Evolutionary conservation across 1,284 basidiomycete species (phyloP), one percentile per base, ranked within the genome.

Genomic region (Puccinia polysora): DNA sequence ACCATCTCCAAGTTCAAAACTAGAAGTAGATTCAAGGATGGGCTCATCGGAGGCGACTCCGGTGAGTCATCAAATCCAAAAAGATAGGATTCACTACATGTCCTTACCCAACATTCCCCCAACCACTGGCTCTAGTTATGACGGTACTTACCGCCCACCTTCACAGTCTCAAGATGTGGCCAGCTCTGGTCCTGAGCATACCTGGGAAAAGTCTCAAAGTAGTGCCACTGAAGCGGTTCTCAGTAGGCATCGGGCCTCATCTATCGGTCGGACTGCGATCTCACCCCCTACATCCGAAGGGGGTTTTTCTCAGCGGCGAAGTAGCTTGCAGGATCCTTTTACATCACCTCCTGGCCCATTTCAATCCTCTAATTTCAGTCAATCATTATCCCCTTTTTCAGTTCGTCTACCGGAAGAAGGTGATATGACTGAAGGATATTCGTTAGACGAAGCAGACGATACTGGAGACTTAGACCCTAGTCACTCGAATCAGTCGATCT

Each of bases 401-500:
- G 12, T 28, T 47, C 49, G 43, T 45, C 23, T 59, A 34, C 53
- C 65, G 10, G 53, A 68, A 50, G 65, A 68, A 30, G 65, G 65
- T 56, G 65, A 68, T 43, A 68, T 68, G 53, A 68, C 65, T 18
- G 53, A 58, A 59, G 65, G 65, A 12, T 68, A 68, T 36, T 47
- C 55, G 52, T 40, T 56, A 18, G 65, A 68, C 23, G 53, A 68
- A 59, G 15, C 38, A 47, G 34, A n/a, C n/a, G 65, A 68, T 25
- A 40, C 45, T 7, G 53, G 55, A 18, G 64, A 36, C 10, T 30
- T 53, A 23, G 49, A 55, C 14, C 45, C 12, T 28, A 36, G 20
- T 28, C 40, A 28, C 14, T 63, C 40, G 4, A 15, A n/a, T 14
- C 59, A 47, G 28, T 12, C 60, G 15, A 32, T 50, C 32, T 47